phyloP scores from a whole-genome alignment of 1,284 basidiomycete genomes.

The Macrocystidia cucumis region DNA sequence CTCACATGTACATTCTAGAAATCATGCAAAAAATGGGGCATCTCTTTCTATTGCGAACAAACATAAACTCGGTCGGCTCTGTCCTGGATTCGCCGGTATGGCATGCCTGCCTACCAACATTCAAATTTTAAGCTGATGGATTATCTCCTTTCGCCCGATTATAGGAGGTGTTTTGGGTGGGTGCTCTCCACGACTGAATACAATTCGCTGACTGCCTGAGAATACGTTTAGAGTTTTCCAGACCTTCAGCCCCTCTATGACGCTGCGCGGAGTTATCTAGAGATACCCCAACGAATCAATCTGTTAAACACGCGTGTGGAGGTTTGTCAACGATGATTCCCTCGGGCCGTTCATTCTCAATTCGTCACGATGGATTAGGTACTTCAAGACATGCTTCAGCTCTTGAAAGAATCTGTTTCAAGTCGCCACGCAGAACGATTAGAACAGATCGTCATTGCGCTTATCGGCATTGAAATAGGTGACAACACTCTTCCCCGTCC shows the following conservation, averaged over 20 bases:
- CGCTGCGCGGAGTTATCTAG: constrained; percentile 88
- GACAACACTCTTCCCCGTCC: constrained; percentile 15
- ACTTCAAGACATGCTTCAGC: constrained; percentile 93
- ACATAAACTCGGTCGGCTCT: constrained; percentile 93
- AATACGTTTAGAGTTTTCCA: constrained; percentile 60
- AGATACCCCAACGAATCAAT: constrained; percentile 92
- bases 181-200: too few species aligned
- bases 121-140: too few species aligned
- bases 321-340: constrained; percentile 29
- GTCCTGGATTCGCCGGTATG: constrained; percentile 90
- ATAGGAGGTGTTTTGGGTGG: constrained; percentile 90
- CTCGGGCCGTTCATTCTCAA: constrained; percentile 1
- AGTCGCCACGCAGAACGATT: constrained; percentile 87
- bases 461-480: constrained; percentile 90
- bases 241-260: constrained; percentile 95
- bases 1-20: constrained; percentile 36
- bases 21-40: constrained; percentile 98
- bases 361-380: constrained; percentile 43
- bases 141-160: too few species aligned
- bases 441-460: constrained; percentile 91
- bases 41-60: constrained; percentile 89
- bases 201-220: too few species aligned
- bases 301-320: constrained; percentile 92
- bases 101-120: constrained; percentile 13
- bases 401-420: constrained; percentile 92